Evolutionary conservation across 2,329 filamentous ascomycete genomes (phyloP).

Genomic region (Pseudonectria foliicola): DNA sequence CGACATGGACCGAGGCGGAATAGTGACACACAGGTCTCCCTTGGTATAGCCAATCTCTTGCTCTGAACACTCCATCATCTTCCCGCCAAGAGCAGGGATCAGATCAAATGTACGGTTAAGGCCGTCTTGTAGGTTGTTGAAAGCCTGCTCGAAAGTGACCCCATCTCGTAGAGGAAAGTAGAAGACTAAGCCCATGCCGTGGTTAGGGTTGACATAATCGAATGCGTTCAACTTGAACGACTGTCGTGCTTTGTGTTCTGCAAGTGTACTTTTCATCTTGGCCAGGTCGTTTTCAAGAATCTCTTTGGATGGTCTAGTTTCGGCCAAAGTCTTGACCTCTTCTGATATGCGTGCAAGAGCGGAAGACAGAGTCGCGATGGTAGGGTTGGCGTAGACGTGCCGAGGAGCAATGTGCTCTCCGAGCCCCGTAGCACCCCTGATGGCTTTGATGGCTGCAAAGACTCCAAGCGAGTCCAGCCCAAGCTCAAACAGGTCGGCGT

Average conservation of each 20-base stretch:
- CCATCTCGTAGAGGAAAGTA: slow-evolving; percentile 27
- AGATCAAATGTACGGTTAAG: slow-evolving; percentile 27
- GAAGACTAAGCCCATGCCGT: slow-evolving; percentile 25
- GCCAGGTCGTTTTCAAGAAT: slow-evolving; percentile 20
- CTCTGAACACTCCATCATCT: slow-evolving; percentile 23
- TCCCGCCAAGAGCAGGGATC: slow-evolving; percentile 30
- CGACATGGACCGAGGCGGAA: slow-evolving; percentile 10
- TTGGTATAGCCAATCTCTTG: slow-evolving; percentile 19
- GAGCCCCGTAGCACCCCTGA: slow-evolving; percentile 23
- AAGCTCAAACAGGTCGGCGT: slow-evolving; percentile 21
- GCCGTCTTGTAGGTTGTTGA: slow-evolving; percentile 26
- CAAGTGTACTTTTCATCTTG: slow-evolving; percentile 24
- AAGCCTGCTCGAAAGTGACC: slow-evolving; percentile 21
- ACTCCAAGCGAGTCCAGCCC: slow-evolving; percentile 27
- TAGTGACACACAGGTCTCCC: slow-evolving; percentile 15
- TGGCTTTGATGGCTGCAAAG: slow-evolving; percentile 22
- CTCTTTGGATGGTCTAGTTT: background rate
- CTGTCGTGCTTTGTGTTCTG: slow-evolving; percentile 18
- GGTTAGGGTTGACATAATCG: slow-evolving; percentile 26
- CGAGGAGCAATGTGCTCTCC: slow-evolving; percentile 24
- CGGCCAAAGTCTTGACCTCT: slow-evolving; percentile 1
- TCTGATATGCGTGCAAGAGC: slow-evolving; percentile 12
- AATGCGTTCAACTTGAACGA: slow-evolving; percentile 24
- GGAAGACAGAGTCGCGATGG: slow-evolving; percentile 18
- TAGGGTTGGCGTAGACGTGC: slow-evolving; percentile 29